A percentile compares a stretch with the other conserved stretches of the same genome.
Conservation (phyloP, 345 rosid genomes). For the Hibiscus syriacus region DNA sequence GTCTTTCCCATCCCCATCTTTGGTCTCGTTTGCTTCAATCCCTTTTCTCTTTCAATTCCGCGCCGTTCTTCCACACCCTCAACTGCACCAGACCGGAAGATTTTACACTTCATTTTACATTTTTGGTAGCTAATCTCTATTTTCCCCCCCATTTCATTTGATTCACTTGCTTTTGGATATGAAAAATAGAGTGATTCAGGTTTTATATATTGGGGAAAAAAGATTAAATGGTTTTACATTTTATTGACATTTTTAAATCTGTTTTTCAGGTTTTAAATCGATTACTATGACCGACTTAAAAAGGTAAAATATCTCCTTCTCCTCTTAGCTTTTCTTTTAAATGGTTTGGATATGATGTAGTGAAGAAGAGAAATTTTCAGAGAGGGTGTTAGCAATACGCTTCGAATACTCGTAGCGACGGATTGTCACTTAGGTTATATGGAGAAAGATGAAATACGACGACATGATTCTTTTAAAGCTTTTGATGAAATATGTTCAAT, state of each 20-base stretch:
- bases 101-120: neutral
- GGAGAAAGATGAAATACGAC: slow-evolving; percentile 96
- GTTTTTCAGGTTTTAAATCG: neutral
- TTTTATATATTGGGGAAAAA: neutral
- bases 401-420: slow-evolving; percentile 82
- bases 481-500: slow-evolving; percentile 94
- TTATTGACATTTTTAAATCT: neutral
- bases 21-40: neutral
- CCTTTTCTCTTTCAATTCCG: neutral
- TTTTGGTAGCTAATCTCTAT: neutral
- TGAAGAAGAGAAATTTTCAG: slow-evolving; percentile 19
- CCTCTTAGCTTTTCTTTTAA: neutral
- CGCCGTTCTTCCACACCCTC: neutral
- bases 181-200: neutral
- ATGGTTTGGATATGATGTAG: neutral
- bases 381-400: slow-evolving; percentile 54
- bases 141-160: neutral
- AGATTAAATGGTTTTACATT: neutral
- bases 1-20: neutral
- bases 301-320: neutral
- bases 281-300: neutral
- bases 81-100: neutral
- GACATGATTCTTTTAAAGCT: slow-evolving; percentile 92
- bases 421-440: slow-evolving; percentile 93
- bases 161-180: neutral